Evolutionary conservation across 441 rosid genomes (phyloP).

Genomic region (Gossypium davidsonii): DNA sequence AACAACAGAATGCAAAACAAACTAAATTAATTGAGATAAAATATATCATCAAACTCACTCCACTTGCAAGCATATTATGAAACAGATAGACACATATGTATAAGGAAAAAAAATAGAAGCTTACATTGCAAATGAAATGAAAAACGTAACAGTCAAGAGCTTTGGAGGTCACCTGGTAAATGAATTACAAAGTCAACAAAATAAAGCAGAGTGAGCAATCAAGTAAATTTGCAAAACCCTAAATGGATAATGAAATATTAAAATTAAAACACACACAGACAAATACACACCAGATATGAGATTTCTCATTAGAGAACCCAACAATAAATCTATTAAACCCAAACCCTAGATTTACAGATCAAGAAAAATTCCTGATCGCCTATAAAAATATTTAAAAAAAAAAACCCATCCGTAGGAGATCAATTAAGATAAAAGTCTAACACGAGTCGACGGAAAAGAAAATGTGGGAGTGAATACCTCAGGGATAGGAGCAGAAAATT

Average conservation of each 20-base stretch:
- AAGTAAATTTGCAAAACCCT: not conserved
- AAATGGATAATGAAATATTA: not conserved
- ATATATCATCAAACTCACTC: not conserved
- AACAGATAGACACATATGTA: not conserved
- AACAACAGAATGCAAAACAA: not conserved
- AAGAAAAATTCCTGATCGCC: not conserved
- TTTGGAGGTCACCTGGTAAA: not conserved
- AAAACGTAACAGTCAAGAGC: not conserved
- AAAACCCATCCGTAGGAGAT: not conserved
- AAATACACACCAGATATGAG: not conserved
- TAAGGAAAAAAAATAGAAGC: not conserved
- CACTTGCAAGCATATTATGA: not conserved
- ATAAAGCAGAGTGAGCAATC: not conserved
- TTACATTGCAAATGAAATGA: constrained; percentile 6
- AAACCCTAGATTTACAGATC: constrained; percentile 11
- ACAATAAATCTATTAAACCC: not conserved
- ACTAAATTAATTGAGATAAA: not conserved
- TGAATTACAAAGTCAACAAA: constrained; percentile 8
- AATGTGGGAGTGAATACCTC: not conserved
- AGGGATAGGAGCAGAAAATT: not conserved
- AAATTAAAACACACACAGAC: not conserved
- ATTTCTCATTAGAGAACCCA: not conserved
- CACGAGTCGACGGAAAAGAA: not conserved
- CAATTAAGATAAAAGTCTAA: not conserved
- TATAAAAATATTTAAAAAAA: not conserved